These are phyloP conservation scores for Metschnikowia sp. DNA, from an alignment of 805 yeast species.

Conservation along the genomic window DNA sequence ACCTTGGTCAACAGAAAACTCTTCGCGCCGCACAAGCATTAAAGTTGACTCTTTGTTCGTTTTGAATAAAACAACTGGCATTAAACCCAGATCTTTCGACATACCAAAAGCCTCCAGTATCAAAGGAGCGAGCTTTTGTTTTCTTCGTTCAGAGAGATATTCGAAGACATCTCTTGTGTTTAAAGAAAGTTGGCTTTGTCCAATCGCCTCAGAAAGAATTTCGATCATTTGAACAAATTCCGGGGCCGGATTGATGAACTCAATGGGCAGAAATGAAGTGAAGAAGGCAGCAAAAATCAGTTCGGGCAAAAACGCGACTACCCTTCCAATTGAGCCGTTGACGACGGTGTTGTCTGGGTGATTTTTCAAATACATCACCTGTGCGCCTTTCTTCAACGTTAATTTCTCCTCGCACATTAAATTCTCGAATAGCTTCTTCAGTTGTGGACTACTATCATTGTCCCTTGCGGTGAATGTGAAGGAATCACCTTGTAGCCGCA, in stretches of 20 bases:
- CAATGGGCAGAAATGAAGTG: conserved; percentile 10
- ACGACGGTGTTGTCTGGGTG: conserved; percentile 62
- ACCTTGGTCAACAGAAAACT: conserved; percentile 32
- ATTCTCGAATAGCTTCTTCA: conserved; percentile 44
- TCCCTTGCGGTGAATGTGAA: conserved; percentile 50
- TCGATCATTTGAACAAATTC: conserved; percentile 12
- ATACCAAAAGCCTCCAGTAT: conserved; percentile 9
- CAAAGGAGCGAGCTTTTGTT: conserved; percentile 10
- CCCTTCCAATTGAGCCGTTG: conserved; percentile 74
- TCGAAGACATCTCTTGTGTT: conserved; percentile 7
- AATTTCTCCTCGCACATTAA: conserved; percentile 70
- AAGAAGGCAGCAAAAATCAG: conserved; percentile 10
- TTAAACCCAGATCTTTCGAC: conserved; percentile 12
- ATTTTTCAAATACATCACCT: conserved; percentile 80
- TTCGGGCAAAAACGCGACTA: conserved; percentile 47
- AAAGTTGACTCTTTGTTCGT: conserved; percentile 29
- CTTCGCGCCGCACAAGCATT: conserved; percentile 30
- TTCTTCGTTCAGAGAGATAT: conserved; percentile 13
- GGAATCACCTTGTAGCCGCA: conserved; percentile 41
- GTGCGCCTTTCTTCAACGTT: conserved; percentile 65
- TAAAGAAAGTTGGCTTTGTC: conserved; percentile 3
- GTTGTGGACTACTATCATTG: conserved; percentile 48
- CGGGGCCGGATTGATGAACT: conserved; percentile 11
- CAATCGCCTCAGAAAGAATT: conserved; percentile 10
- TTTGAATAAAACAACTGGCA: conserved; percentile 49